Base-by-base conservation (phyloP, 2,329 filamentous ascomycete species). In the Cordyceps tenuipes region DNA sequence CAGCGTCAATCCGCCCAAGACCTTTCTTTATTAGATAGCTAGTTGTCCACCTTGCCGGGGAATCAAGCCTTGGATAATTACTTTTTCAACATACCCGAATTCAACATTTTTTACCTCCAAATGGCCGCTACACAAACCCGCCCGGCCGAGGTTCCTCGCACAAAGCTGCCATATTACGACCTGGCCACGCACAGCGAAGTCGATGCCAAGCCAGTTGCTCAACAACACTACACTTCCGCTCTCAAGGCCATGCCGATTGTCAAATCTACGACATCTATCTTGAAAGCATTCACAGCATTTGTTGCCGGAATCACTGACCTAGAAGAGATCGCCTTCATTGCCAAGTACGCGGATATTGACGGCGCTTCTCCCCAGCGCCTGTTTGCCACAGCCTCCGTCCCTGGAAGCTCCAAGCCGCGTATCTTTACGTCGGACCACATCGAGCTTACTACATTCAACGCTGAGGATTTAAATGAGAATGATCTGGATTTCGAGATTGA, bases 91-190 rank as follows among this genome's bases (percentile, higher is more conserved):
- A 48, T 49, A 54, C 39, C 29, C n/a, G 31, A 31, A n/a, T 47
- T 39, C 7, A 19, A 21, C 10, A 7, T n/a, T 34, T 19, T 39
- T 6, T 10, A 59, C 41, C 39, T 26, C 57, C 54, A 29, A 23
- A 60, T 60, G 57, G 50, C 57, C 43, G 34, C 54, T 15, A 43
- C 50, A 15, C 31, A 49, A 48, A 44, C n/a, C 6, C 57, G 44
- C 13, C 50, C 57, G 39, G 57, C 50, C 23, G 57, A 60, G 44
- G 49, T 49, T 17, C 57, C 57, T 39, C 57, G 43, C 41, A 60
- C 50, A 41, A 60, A 60, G 43, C 47, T 60, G 57, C 57, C 57
- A 29, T 54, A 60, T 50, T 60, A 54, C 15, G 57, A 60, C 44
- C 50, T 60, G 21, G 50, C 49, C 23, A 48, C 43, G 12, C 57